A percentile compares a stretch with the other conserved stretches of the same genome.
phyloP scores from a whole-genome alignment of 176 grass and related monocot genomes.

The Lolium multiflorum region DNA sequence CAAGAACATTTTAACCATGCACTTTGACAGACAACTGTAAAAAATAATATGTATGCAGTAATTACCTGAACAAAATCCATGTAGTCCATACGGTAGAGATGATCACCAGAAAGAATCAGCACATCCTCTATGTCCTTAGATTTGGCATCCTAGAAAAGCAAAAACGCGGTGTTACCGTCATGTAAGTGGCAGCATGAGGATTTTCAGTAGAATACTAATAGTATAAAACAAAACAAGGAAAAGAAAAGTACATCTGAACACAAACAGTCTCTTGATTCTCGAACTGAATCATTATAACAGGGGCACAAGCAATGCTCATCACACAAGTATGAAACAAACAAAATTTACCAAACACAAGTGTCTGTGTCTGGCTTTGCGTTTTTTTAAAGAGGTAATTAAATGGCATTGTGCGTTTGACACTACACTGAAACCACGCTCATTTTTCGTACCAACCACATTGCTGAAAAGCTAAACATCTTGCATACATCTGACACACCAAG shows the following conservation, averaged over 20 bases:
- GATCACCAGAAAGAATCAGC: constrained; percentile 91
- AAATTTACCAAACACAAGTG: not conserved
- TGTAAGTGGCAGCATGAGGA: not conserved
- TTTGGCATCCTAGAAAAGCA: constrained; percentile 64
- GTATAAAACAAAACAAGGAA: not conserved
- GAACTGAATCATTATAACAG: not conserved
- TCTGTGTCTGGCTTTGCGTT: not conserved
- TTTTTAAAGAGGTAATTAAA: too few relatives aligned
- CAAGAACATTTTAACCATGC: not conserved
- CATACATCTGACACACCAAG: not conserved
- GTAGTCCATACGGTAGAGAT: constrained; percentile 92
- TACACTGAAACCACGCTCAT: not conserved
- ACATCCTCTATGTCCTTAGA: constrained; percentile 86
- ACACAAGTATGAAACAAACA: not conserved
- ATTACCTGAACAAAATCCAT: constrained; percentile 85
- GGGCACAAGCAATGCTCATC: not conserved
- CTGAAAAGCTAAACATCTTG: not conserved
- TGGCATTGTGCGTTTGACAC: not conserved
- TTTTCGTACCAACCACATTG: not conserved
- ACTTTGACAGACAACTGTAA: constrained; percentile 9
- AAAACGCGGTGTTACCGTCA: not conserved
- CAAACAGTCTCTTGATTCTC: not conserved
- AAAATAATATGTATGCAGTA: constrained; percentile 6
- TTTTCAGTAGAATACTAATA: not conserved
- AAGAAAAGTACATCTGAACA: not conserved